Evolutionary conservation across 176 grass and related monocot genomes (phyloP).

Genomic region (Dactylis glomerata): DNA sequence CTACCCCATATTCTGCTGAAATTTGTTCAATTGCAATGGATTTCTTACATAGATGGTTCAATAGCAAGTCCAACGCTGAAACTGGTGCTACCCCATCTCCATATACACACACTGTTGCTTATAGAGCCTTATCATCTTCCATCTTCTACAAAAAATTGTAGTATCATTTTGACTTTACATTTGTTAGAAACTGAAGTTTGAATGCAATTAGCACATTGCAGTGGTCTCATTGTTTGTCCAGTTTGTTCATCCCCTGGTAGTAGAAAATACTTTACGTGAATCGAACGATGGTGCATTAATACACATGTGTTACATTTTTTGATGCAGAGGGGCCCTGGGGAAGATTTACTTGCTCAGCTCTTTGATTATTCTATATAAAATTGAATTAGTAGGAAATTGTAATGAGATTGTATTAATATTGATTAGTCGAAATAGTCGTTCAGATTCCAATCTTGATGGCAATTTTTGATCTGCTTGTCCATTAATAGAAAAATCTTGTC

Average conservation of each 20-base stretch:
- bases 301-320: not conserved
- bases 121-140: not conserved
- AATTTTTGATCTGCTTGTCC: not conserved
- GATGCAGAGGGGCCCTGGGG: not conserved
- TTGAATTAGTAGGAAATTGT: not conserved
- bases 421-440: not conserved
- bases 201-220: not conserved
- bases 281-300: not conserved
- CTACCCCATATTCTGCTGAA: conserved; percentile 1
- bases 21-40: not conserved
- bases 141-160: not conserved
- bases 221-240: not conserved
- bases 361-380: not conserved
- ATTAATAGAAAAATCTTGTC: conserved; percentile 11
- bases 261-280: not conserved
- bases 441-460: not conserved
- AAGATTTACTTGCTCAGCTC: not conserved
- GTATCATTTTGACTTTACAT: not conserved
- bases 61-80: conserved; percentile 4
- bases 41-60: not conserved
- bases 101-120: not conserved
- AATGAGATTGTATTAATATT: not conserved
- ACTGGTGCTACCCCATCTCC: no score
- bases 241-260: not conserved
- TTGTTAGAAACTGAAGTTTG: not conserved